Evolutionary conservation across 306 rosid species (phyloP), one percentile per base, ranked within the genome.

Genomic region (Ziziphus jujuba): DNA sequence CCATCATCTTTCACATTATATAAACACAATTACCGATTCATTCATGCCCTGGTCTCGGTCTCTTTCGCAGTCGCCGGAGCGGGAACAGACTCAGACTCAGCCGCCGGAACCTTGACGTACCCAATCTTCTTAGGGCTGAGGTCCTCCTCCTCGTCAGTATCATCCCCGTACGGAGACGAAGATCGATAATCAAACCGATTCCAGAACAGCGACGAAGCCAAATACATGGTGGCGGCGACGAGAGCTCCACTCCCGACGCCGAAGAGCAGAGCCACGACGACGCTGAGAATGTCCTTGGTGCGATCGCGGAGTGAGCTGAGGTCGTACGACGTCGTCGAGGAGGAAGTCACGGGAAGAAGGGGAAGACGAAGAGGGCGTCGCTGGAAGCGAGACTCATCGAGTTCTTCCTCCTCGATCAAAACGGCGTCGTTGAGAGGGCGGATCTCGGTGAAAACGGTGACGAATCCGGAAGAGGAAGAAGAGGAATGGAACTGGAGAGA

Each of bases 171-270:
- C 9, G 24, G 44, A 16, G 58, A 49, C 12, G 72, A 66, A 34
- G 73, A 40, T 49, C 44, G 78, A 51, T 57, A 25, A 8, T 77
- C 85, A 43, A 38, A 72, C 72, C 85, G 87, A 49, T 59, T 52
- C 68, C 87, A 31, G 80, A 83, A 81, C 61, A 90, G 78, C 6
- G 95, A 86, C 87, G 90, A 90, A 16, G 83, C 91, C 55, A 93
- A 66, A 80, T 90, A 93, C 96, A 93, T 74, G 69, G 96, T 82
- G 28, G 96, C 96, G 25, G 96, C 91, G 13, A 91, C 82, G 70
- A 93, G 91, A 28, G 96, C 93, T 1, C 98, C 98, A 58, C 96
- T 88, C 14, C 91, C 91, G n/a, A 88, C 85, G 38, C 98, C 98
- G 66, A 93, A 90, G 50, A 93, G 95, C 60, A 93, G 59, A 25